Base-by-base conservation (phyloP, 2,329 filamentous ascomycete species). In the Stagonosporopsis vannaccii region DNA sequence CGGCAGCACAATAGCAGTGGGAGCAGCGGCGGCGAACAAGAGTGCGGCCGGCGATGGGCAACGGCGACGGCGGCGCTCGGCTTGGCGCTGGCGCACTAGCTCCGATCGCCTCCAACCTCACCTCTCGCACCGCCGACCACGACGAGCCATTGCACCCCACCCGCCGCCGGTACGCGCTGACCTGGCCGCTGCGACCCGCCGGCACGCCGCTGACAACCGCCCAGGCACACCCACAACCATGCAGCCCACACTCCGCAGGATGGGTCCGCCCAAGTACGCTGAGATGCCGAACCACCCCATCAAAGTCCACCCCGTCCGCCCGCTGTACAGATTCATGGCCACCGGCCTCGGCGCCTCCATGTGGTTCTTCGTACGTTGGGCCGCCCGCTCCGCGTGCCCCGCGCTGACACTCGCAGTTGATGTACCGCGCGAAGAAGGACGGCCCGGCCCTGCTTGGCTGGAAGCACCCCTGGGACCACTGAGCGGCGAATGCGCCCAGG, bases 391-490 rank as follows among this genome's bases (percentile, higher is more conserved):
- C 13, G 23, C 26, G 6, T 25, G 17, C n/a, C 20, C 7, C 17
- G 30, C 11, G 55, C 72, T 76, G 39, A 75, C 58, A 23, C 25
- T 13, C 6, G 33, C 71, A 97, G 93, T 81, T 97, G 75, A 92
- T 97, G 88, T 98, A 97, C 82, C 87, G 95, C 72, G 92, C 92
- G 71, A 96, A 94, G 87, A 90, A 97, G 82, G 95, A 99, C 73
- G 93, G 93, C n/a, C 84, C 94, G 22, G 94, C 87, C 51, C 81
- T 98, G 63, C 77, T 99, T 70, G 95, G 95, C 76, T 92, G 87
- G 90, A 97, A 92, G 82, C 95, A 98, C 79, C 95, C 72, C 19
- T 75, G 72, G 72, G 72, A 75, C 5, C 72, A 75, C 59, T 75
- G 71, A 75, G 54, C 52, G 35, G 43, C 9, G 26, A 39, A 4